Evolutionary conservation across 306 rosid species (phyloP).

Genomic region (Quercus cerris): DNA sequence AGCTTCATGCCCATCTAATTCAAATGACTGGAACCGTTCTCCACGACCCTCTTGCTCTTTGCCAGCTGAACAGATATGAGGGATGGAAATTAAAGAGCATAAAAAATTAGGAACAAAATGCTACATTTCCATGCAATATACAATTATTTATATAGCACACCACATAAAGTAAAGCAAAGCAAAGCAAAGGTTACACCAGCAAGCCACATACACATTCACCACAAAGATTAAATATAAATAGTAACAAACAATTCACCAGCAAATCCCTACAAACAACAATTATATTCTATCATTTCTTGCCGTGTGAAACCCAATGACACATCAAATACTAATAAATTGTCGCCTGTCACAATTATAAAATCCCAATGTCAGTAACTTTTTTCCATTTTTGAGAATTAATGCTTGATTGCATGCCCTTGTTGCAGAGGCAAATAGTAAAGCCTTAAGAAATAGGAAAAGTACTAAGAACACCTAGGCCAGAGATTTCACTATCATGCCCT

Average conservation of each 20-base stretch:
- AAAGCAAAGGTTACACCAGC: background rate
- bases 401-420: background rate
- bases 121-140: background rate
- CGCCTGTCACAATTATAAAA: background rate
- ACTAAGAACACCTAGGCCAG: no score
- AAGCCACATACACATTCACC: background rate
- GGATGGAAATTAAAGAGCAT: slow-evolving; percentile 10
- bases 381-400: background rate
- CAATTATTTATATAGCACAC: background rate
- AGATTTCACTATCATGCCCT: no score
- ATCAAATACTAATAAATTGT: background rate
- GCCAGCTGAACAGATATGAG: slow-evolving; percentile 46
- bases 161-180: no score
- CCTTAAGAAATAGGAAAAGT: background rate
- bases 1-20: slow-evolving; percentile 74
- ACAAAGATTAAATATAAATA: background rate
- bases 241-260: background rate
- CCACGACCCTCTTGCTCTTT: slow-evolving; percentile 58
- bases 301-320: background rate
- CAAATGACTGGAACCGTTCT: slow-evolving; percentile 45
- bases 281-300: background rate
- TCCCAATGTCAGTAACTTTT: background rate
- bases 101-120: background rate
- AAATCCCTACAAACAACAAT: background rate
- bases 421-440: background rate